Evolutionary conservation across 1,139 yeast species (phyloP).

Genomic region (Yamadazyma conglobata): DNA sequence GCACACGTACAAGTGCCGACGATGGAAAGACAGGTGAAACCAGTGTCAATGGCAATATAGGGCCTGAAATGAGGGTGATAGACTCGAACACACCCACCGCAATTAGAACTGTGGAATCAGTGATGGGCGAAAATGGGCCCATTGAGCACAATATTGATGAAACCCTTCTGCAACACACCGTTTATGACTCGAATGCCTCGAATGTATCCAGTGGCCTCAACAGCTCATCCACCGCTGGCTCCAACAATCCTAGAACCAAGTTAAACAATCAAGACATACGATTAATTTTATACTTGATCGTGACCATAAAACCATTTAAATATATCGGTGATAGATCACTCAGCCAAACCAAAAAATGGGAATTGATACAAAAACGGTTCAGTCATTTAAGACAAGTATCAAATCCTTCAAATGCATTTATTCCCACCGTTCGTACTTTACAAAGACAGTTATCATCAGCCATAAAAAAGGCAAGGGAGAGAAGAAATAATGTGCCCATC

Average conservation of each 20-base stretch:
- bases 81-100: no score
- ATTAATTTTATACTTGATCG: constrained; percentile 29
- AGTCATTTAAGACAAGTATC: constrained; percentile 18
- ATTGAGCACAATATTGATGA: no score
- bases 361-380: constrained; percentile 26
- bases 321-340: constrained; percentile 34
- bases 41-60: no score
- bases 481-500: constrained; percentile 4
- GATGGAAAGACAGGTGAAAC: no score
- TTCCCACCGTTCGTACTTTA: constrained; percentile 37
- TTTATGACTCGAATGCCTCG: no score
- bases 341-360: constrained; percentile 38
- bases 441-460: constrained; percentile 37
- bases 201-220: constrained; percentile 2
- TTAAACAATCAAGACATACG: constrained; percentile 27
- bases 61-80: no score
- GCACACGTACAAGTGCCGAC: no score
- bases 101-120: no score
- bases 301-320: constrained; percentile 34
- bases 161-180: no score
- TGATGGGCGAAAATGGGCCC: no score
- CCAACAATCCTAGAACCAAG: constrained; percentile 21
- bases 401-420: constrained; percentile 12
- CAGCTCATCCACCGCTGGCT: constrained; percentile 1
- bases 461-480: constrained; percentile 25